Conservation (phyloP, 768 basidiomycete genomes). For the Lactarius psammicola region DNA sequence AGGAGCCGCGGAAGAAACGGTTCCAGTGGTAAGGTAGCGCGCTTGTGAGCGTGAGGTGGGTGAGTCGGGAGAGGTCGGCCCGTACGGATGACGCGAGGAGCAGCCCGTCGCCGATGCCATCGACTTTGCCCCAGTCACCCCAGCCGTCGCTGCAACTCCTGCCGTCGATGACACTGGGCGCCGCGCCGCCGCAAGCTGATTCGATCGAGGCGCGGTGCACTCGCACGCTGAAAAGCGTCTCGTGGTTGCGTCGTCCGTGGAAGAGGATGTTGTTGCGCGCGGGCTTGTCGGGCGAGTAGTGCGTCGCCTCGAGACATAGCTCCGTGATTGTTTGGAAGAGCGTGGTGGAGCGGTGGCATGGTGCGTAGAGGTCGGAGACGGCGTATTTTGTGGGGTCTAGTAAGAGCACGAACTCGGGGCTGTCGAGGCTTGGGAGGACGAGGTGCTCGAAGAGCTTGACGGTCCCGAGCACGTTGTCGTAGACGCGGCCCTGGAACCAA, state of each 20-base stretch:
- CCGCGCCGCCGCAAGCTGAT: background rate
- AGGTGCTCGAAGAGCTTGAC: slow-evolving; percentile 25
- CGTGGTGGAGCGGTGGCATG: slow-evolving; percentile 6
- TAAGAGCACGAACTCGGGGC: slow-evolving; percentile 11
- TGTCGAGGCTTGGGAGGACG: slow-evolving; percentile 6
- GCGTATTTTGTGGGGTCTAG: slow-evolving; percentile 11
- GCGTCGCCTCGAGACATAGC: slow-evolving; percentile 13
- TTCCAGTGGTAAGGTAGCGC: slow-evolving; percentile 5
- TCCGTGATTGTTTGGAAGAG: slow-evolving; percentile 12
- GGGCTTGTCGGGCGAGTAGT: slow-evolving; percentile 8
- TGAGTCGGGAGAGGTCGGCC: slow-evolving; percentile 6
- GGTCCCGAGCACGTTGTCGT: slow-evolving; percentile 17
- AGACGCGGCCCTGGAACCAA: slow-evolving; percentile 18
- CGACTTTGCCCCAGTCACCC: background rate
- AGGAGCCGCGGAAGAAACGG: slow-evolving; percentile 18
- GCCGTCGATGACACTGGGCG: too few species aligned
- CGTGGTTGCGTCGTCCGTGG: slow-evolving; percentile 10
- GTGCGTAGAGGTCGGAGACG: background rate
- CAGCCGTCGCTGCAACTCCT: too few species aligned
- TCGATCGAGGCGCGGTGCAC: slow-evolving; percentile 1
- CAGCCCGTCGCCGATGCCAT: background rate
- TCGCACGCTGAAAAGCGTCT: slow-evolving; percentile 18
- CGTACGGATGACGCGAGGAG: slow-evolving; percentile 14
- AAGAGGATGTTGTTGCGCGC: slow-evolving; percentile 21
- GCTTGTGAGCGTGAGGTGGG: slow-evolving; percentile 23